Evolutionary conservation across 2,329 filamentous ascomycete species (phyloP).

Genomic region (Rhinocladiella mackenziei): DNA sequence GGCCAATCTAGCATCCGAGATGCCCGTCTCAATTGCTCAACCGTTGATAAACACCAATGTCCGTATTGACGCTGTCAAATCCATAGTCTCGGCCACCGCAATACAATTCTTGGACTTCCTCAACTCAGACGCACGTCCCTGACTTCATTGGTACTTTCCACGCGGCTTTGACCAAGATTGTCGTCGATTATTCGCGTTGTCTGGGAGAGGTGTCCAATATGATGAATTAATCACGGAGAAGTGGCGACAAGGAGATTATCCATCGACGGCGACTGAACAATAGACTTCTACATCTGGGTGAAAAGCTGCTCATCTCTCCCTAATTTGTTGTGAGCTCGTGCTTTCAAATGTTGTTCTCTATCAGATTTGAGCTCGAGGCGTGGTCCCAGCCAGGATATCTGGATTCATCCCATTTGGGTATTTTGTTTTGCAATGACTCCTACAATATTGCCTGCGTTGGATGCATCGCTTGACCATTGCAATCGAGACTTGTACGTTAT

Average conservation of each 20-base stretch:
- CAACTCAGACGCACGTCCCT: slow-evolving; percentile 8
- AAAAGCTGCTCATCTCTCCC: too few species aligned
- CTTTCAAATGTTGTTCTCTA: too few species aligned
- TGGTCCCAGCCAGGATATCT: background rate
- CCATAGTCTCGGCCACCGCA: background rate
- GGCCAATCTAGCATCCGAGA: background rate
- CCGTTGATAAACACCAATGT: background rate
- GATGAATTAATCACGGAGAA: slow-evolving; percentile 2
- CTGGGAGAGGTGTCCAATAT: slow-evolving; percentile 16
- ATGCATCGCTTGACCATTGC: background rate
- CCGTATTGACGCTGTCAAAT: slow-evolving; percentile 13
- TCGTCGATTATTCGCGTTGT: slow-evolving; percentile 3
- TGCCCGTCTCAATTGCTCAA: background rate
- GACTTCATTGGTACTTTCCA: slow-evolving; percentile 5
- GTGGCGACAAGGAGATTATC: slow-evolving; percentile 1
- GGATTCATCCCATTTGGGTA: slow-evolving; percentile 1
- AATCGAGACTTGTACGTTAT: background rate
- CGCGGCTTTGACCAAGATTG: slow-evolving; percentile 5
- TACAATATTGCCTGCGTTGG: slow-evolving; percentile 4
- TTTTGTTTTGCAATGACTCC: slow-evolving; percentile 5
- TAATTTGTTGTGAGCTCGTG: too few species aligned
- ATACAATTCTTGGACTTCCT: background rate
- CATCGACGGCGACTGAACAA: background rate
- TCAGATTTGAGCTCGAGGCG: too few species aligned
- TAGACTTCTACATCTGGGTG: too few species aligned